These are phyloP conservation scores for Leccinum aurantiacum DNA, from an alignment of 768 basidiomycete species.

Conservation along the genomic window DNA sequence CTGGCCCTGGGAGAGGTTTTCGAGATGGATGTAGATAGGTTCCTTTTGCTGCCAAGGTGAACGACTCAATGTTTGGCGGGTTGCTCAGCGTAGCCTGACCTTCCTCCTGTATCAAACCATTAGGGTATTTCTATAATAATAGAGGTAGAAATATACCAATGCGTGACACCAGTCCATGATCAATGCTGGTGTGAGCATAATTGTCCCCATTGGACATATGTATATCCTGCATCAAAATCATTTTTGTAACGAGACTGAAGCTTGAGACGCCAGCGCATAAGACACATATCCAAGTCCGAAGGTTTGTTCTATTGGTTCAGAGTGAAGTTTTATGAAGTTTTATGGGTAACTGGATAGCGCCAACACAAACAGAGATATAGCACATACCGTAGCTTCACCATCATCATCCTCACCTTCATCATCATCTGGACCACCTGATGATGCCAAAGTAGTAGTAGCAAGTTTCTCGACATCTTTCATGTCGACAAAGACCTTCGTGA, in stretches of 20 bases:
- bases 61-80: slow-evolving; percentile 4
- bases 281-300: not conserved
- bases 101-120: slow-evolving; percentile 3
- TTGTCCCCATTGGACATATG: not conserved
- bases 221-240: not conserved
- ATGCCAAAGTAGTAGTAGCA: not conserved
- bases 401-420: not conserved
- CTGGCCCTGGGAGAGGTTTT: not conserved
- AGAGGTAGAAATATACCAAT: not conserved
- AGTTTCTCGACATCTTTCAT: slow-evolving; percentile 7
- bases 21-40: not conserved
- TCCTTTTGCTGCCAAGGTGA: slow-evolving; percentile 2
- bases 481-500: slow-evolving; percentile 7
- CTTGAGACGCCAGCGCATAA: slow-evolving; percentile 2
- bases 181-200: slow-evolving; percentile 3
- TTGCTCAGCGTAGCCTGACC: slow-evolving; percentile 1
- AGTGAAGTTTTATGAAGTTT: no score
- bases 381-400: not conserved
- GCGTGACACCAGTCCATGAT: slow-evolving; percentile 11
- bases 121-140: not conserved
- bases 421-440: not conserved
- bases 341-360: no score
- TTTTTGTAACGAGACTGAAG: slow-evolving; percentile 8
- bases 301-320: not conserved
- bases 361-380: no score